Percentiles rank a stretch among this genome's conserved stretches.
These are phyloP conservation scores for Sclerotinia minor DNA, from an alignment of 2,329 filamentous ascomycete species.

Conservation along the genomic window DNA sequence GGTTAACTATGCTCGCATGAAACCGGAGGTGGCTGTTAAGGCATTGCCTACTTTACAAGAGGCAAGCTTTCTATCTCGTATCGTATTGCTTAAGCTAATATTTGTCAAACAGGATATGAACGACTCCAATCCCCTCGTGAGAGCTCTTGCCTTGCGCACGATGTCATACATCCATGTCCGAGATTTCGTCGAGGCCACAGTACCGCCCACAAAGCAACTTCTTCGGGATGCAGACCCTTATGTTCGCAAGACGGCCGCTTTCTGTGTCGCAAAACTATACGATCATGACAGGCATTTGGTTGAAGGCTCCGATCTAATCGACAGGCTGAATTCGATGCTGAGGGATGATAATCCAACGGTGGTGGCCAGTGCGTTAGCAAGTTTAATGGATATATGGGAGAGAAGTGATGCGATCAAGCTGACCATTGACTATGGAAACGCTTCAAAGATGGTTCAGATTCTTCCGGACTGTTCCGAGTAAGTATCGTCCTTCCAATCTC, in stretches of 20 bases:
- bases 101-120: constrained; percentile 74
- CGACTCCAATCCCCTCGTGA: constrained; percentile 86
- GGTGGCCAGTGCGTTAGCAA: constrained; percentile 87
- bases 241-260: constrained; percentile 94
- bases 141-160: constrained; percentile 87
- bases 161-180: constrained; percentile 97
- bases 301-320: constrained; percentile 87
- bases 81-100: not conserved
- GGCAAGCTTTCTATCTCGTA: constrained; percentile 49
- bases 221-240: constrained; percentile 89
- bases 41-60: constrained; percentile 84
- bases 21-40: constrained; percentile 90
- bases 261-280: constrained; percentile 95
- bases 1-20: constrained; percentile 94
- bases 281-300: constrained; percentile 92
- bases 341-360: constrained; percentile 97
- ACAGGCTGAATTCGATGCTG: constrained; percentile 83
- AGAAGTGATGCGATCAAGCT: constrained; percentile 95
- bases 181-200: constrained; percentile 90
- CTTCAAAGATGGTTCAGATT: constrained; percentile 97
- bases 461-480: constrained; percentile 96
- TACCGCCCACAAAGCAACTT: constrained; percentile 78
- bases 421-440: constrained; percentile 95
- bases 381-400: constrained; percentile 97
- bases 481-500: constrained; percentile 42